These are phyloP conservation scores for Cercospora berteroae DNA, from an alignment of 2,329 filamentous ascomycete species.

Conservation along the genomic window DNA sequence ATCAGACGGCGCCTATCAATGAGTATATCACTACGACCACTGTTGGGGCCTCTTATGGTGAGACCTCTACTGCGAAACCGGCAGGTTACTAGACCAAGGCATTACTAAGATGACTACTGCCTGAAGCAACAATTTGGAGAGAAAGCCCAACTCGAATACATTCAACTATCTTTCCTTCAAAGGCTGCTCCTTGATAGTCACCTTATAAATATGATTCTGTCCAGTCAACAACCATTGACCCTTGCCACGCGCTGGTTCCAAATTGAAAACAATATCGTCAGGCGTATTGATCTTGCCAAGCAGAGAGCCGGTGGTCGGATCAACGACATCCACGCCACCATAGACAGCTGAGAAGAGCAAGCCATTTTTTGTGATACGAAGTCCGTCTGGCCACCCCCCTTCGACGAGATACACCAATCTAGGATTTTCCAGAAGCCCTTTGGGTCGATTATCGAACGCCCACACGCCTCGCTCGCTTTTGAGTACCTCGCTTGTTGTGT, in stretches of 20 bases:
- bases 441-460: slow-evolving; percentile 26
- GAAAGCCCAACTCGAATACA: neutral
- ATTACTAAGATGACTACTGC: neutral
- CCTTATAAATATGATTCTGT: slow-evolving; percentile 27
- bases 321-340: slow-evolving; percentile 25
- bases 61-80: neutral
- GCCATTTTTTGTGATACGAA: slow-evolving; percentile 22
- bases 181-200: slow-evolving; percentile 21
- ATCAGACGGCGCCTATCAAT: slow-evolving; percentile 26
- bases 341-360: slow-evolving; percentile 23
- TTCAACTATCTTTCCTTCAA: neutral
- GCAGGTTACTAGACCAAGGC: neutral
- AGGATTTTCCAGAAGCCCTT: slow-evolving; percentile 30
- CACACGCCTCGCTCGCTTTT: slow-evolving; percentile 43
- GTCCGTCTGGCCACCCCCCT: slow-evolving; percentile 35
- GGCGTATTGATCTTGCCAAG: slow-evolving; percentile 54
- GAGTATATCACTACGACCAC: slow-evolving; percentile 25
- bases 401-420: slow-evolving; percentile 40
- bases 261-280: slow-evolving; percentile 28
- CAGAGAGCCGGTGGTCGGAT: slow-evolving; percentile 34
- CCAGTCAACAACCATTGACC: slow-evolving; percentile 28
- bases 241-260: slow-evolving; percentile 22
- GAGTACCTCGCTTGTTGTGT: slow-evolving; percentile 16
- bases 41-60: neutral
- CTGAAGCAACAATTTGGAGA: neutral